phyloP scores from a whole-genome alignment of 768 basidiomycete species.

The Mycena indigotica region DNA sequence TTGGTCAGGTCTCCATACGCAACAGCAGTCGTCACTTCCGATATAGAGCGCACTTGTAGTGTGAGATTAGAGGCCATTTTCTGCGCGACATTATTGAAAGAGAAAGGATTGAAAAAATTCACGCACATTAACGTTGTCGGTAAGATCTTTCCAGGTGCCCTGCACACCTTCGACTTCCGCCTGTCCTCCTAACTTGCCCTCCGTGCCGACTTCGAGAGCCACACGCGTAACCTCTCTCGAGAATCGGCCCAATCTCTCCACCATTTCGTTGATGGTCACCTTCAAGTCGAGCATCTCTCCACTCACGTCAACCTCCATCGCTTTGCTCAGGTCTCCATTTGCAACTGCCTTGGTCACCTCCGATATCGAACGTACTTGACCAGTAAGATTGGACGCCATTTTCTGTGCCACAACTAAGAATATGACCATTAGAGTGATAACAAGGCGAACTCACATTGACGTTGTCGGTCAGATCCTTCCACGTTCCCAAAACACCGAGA shows the following conservation, averaged over 20 bases:
- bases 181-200: slow-evolving; percentile 1
- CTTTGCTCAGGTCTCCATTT: slow-evolving; percentile 68
- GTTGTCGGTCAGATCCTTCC: slow-evolving; percentile 6
- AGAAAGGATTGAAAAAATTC: background rate
- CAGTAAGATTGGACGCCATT: slow-evolving; percentile 58
- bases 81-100: slow-evolving; percentile 27
- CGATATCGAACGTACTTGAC: slow-evolving; percentile 78
- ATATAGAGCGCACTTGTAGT: slow-evolving; percentile 43
- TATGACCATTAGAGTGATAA: background rate
- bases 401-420: slow-evolving; percentile 45
- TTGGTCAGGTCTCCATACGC: slow-evolving; percentile 67
- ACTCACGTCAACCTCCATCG: slow-evolving; percentile 77
- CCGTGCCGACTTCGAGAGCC: background rate
- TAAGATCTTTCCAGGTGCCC: slow-evolving; percentile 2
- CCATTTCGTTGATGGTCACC: slow-evolving; percentile 10
- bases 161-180: background rate
- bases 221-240: slow-evolving; percentile 10
- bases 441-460: slow-evolving; percentile 2
- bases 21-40: slow-evolving; percentile 68
- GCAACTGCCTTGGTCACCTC: slow-evolving; percentile 81
- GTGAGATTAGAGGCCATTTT: slow-evolving; percentile 64
- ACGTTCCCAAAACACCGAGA: background rate
- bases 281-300: slow-evolving; percentile 87
- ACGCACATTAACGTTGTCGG: background rate
- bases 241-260: slow-evolving; percentile 1